Percentiles rank a stretch among this genome's conserved stretches.
These are phyloP conservation scores for Neurospora sp. DNA, from an alignment of 495 filamentous ascomycete genomes.

Conservation along the genomic window DNA sequence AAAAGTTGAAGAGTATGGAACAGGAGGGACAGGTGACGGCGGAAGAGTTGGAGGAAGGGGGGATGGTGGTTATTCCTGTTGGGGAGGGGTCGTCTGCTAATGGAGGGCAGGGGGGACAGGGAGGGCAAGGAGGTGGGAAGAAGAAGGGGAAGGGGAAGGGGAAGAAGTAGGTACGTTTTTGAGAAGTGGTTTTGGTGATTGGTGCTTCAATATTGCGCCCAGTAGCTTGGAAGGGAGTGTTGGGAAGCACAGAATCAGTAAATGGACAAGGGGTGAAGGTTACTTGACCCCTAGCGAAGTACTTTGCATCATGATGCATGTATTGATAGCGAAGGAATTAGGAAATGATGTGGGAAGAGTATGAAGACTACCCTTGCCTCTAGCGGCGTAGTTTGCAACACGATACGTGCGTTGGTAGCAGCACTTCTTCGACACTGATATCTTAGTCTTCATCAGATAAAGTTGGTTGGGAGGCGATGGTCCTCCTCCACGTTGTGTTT, in stretches of 20 bases:
- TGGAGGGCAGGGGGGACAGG: no score
- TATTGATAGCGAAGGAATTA: neutral
- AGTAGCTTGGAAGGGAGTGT: neutral
- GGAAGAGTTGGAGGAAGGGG: slow-evolving; percentile 41
- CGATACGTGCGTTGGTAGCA: neutral
- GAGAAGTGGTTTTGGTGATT: neutral
- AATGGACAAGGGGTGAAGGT: neutral
- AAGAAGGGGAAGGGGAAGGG: slow-evolving; percentile 43
- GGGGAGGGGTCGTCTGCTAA: slow-evolving; percentile 22
- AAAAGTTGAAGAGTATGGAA: slow-evolving; percentile 66
- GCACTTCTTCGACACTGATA: neutral
- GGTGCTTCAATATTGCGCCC: neutral
- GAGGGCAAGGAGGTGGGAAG: slow-evolving; percentile 19
- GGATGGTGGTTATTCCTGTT: slow-evolving; percentile 31
- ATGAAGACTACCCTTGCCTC: neutral
- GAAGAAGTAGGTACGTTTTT: slow-evolving; percentile 10
- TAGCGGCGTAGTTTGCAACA: neutral
- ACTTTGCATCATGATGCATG: neutral
- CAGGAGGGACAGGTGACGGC: slow-evolving; percentile 50
- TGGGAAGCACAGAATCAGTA: neutral
- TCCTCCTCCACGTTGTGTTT: neutral
- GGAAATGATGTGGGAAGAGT: neutral
- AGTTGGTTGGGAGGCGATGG: neutral
- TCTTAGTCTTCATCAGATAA: neutral
- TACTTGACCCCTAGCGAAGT: neutral